Conservation (phyloP, 768 basidiomycete species). For the Fistulinella prunicolor region DNA sequence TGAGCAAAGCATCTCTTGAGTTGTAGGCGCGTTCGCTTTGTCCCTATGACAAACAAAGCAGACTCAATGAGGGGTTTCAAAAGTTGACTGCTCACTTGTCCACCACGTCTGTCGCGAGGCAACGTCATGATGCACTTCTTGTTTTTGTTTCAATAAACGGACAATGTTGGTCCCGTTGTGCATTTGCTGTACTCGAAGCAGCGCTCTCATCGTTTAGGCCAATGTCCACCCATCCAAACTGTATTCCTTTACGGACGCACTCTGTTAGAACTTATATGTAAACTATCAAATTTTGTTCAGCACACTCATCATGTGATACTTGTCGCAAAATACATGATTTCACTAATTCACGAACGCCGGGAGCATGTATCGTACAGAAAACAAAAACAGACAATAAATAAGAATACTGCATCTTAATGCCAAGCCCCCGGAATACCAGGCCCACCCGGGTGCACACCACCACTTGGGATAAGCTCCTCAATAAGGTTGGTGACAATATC, state of each 20-base stretch:
- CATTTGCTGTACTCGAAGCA: no score
- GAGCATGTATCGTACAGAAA: slow-evolving; percentile 22
- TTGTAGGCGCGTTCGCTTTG: slow-evolving; percentile 5
- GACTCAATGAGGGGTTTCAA: background rate
- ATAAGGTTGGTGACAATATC: slow-evolving; percentile 62
- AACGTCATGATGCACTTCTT: no score
- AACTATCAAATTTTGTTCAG: no score
- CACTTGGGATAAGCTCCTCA: slow-evolving; percentile 52
- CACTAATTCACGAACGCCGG: background rate
- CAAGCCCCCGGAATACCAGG: slow-evolving; percentile 45
- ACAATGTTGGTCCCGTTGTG: no score
- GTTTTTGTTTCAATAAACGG: no score
- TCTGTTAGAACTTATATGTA: no score
- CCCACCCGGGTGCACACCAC: slow-evolving; percentile 35
- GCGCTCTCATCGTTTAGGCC: no score
- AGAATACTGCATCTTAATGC: slow-evolving; percentile 29
- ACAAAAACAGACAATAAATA: background rate
- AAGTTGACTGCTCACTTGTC: background rate
- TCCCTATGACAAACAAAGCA: slow-evolving; percentile 8
- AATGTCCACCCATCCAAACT: no score
- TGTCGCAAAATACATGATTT: background rate
- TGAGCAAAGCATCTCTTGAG: background rate
- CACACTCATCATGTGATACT: no score
- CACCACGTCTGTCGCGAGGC: background rate
- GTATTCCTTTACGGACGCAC: no score